Percentiles rank a stretch among this genome's conserved stretches.
These are phyloP conservation scores for Ganoderma sp. DNA, from an alignment of 1,284 basidiomycete species.

Conservation along the genomic window DNA sequence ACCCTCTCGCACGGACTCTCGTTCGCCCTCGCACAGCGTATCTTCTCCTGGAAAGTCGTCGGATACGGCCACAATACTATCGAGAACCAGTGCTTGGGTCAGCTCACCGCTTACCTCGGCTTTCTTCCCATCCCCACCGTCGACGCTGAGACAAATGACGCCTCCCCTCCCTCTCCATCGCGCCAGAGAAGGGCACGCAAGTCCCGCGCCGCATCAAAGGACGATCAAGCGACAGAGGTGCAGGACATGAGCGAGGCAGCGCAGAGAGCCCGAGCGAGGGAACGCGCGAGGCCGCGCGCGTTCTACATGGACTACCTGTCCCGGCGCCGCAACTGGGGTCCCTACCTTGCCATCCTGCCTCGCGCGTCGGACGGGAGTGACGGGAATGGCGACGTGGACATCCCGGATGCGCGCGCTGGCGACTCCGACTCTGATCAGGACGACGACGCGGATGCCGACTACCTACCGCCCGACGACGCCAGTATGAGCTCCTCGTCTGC, in stretches of 20 bases:
- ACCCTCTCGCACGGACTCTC: slow-evolving; percentile 35
- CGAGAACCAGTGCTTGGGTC: slow-evolving; percentile 22
- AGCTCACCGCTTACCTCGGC: slow-evolving; percentile 30
- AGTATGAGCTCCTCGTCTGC: slow-evolving; percentile 15
- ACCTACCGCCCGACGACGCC: slow-evolving; percentile 30
- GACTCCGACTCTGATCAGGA: slow-evolving; percentile 25
- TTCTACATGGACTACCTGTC: slow-evolving; percentile 55
- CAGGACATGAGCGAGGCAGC: slow-evolving; percentile 26
- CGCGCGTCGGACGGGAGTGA: neutral
- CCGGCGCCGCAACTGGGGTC: slow-evolving; percentile 52
- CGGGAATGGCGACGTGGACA: neutral
- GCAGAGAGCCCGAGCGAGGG: slow-evolving; percentile 35
- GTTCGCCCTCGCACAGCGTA: slow-evolving; percentile 25
- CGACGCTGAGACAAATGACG: neutral
- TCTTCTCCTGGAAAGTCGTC: slow-evolving; percentile 31
- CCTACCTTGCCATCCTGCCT: slow-evolving; percentile 43
- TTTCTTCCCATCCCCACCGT: slow-evolving; percentile 25
- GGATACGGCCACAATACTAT: slow-evolving; percentile 37
- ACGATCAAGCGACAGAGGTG: neutral
- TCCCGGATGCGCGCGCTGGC: slow-evolving; percentile 14
- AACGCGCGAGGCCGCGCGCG: slow-evolving; percentile 46
- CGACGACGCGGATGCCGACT: slow-evolving; percentile 32
- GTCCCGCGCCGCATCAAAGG: neutral
- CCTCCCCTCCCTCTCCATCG: neutral
- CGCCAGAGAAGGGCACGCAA: too few relatives aligned